Base-by-base conservation (phyloP, 2,329 filamentous ascomycete species). In the Trichoderma breve region DNA sequence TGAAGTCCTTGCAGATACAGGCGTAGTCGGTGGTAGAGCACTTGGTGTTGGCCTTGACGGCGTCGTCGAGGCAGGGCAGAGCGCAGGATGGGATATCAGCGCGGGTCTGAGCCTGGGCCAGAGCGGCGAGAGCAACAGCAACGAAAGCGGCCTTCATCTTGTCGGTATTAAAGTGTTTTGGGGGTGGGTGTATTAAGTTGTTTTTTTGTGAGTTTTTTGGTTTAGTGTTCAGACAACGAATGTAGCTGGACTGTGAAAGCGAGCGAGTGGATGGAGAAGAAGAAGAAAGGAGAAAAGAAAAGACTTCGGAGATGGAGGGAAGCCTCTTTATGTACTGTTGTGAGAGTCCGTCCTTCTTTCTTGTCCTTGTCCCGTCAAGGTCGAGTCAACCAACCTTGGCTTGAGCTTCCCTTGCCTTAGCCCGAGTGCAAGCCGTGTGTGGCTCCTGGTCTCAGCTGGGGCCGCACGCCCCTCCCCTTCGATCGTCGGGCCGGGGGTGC, bases 91-190 rank as follows among this genome's bases (percentile, higher is more conserved):
- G 83, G 71, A 83, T 78, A 73, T 82, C 81, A 57, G 30, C 61
- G 66, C 72, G 75, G 72, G 76, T 74, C 79, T 82, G 80, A 74
- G 82, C 82, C 69, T 75, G 74, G 58, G 76, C 82, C 69, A 79
- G 74, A 71, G 80, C 76, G 75, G 79, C 79, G 74, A 82, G 76
- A 76, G 78, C 76, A 71, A 81, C 66, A 74, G 79, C 76, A 72
- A 78, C 78, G 28, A 70, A 61, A 75, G 81, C 70, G 77, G 77
- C 80, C 81, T 82, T 83, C 82, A 83, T 83, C 34, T 80, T 83
- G 79, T 76, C 66, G 67, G 70, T 74, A 69, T 74, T 71, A 60
- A 51, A 53, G 14, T 21, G 28, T 34, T 32, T 36, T 28, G 24
- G 36, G 66, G 68, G 21, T 18, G 39, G 7, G 39, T 43, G 74